Evolutionary conservation across 2,329 filamentous ascomycete species (phyloP).

Genomic region (Ophiocordyceps camponoti-leonardi): DNA sequence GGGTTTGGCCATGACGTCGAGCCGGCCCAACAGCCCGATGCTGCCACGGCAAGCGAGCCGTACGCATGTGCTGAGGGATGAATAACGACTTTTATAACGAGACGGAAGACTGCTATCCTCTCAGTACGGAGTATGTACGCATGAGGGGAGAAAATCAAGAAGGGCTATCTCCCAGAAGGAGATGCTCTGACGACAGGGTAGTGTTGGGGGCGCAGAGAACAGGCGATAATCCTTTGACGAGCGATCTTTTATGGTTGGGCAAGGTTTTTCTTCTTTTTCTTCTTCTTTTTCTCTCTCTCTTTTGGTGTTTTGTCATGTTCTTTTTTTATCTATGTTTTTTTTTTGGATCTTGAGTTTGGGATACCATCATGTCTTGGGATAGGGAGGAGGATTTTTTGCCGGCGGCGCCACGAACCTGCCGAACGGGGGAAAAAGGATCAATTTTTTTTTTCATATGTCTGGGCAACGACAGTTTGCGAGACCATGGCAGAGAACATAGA

Average conservation of each 20-base stretch:
- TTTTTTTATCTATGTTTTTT: too few relatives aligned
- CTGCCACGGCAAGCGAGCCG: constrained; percentile 20
- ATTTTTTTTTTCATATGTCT: too few relatives aligned
- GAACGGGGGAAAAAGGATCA: neutral
- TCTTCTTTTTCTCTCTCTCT: too few relatives aligned
- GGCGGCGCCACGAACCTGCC: neutral
- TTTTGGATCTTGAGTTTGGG: neutral
- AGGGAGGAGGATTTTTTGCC: neutral
- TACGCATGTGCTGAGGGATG: constrained; percentile 19
- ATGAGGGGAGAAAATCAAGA: too few relatives aligned
- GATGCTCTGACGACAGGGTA: too few relatives aligned
- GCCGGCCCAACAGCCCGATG: constrained; percentile 29
- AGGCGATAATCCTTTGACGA: neutral
- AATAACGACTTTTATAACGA: constrained; percentile 8
- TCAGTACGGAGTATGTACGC: too few relatives aligned
- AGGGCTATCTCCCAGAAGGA: too few relatives aligned
- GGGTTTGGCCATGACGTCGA: constrained; percentile 23
- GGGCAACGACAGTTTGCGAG: neutral
- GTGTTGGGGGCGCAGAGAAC: neutral
- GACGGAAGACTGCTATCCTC: too few relatives aligned
- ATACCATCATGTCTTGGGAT: neutral
- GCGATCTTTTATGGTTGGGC: neutral
- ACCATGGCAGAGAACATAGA: neutral
- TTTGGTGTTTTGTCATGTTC: neutral
- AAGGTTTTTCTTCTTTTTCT: neutral